phyloP scores from a whole-genome alignment of 1,139 yeast genomes.

The Pichia sp. region DNA sequence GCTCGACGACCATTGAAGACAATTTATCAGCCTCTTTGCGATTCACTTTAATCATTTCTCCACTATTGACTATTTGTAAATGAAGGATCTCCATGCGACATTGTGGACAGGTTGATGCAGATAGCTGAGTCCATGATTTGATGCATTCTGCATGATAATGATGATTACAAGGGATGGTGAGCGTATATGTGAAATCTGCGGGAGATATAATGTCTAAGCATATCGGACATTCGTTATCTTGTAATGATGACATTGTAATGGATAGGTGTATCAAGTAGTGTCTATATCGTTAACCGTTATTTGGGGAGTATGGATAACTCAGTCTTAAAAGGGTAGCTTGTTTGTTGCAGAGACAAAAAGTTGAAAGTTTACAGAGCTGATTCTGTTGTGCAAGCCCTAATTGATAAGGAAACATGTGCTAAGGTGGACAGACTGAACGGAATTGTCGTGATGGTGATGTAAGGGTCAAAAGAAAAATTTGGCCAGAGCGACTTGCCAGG shows the following conservation, averaged over 20 bases:
- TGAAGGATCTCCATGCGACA: conserved; percentile 10
- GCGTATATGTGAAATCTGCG: conserved; percentile 3
- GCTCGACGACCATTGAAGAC: conserved; percentile 2
- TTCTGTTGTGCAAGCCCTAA: too few relatives aligned
- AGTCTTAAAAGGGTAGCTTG: too few relatives aligned
- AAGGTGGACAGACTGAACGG: too few relatives aligned
- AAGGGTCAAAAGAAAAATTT: too few relatives aligned
- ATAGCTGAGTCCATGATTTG: conserved; percentile 10
- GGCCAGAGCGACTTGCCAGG: too few relatives aligned
- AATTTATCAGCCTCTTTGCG: conserved; percentile 7
- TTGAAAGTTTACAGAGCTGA: too few relatives aligned
- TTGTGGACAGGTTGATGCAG: conserved; percentile 15
- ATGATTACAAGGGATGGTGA: conserved; percentile 13
- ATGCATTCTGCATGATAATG: conserved; percentile 13
- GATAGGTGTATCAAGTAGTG: too few relatives aligned
- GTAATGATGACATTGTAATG: too few relatives aligned
- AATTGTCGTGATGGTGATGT: too few relatives aligned
- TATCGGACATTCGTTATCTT: conserved; percentile 11
- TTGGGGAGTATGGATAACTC: not conserved
- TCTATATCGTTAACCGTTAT: too few relatives aligned
- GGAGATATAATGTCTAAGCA: conserved; percentile 11
- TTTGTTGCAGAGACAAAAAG: not conserved
- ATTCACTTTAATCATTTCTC: not conserved
- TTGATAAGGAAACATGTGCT: too few relatives aligned
- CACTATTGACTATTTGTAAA: not conserved